A percentile compares a stretch with the other conserved stretches of the same genome.
Conservation (phyloP, 805 yeast genomes). For the Candida vartiovaarae region DNA sequence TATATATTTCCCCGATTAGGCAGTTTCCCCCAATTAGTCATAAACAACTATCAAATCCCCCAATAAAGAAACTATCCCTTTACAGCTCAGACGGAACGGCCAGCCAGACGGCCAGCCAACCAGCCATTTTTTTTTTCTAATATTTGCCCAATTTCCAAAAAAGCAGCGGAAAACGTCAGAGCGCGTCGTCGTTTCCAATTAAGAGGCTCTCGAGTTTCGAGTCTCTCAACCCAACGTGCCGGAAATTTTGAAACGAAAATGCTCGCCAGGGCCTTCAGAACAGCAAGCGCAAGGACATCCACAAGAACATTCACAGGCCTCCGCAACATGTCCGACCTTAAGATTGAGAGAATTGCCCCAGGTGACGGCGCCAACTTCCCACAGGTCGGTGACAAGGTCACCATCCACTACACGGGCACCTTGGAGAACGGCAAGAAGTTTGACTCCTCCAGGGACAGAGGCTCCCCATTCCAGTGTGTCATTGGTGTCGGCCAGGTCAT, state of each 20-base stretch:
- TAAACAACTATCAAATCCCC: too few relatives aligned
- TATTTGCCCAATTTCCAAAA: too few relatives aligned
- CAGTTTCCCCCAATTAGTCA: too few relatives aligned
- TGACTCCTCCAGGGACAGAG: conserved; percentile 93
- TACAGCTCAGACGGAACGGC: too few relatives aligned
- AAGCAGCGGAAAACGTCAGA: too few relatives aligned
- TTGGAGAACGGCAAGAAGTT: conserved; percentile 93
- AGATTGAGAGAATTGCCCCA: conserved; percentile 25
- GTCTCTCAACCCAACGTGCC: not conserved
- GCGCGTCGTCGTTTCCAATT: too few relatives aligned
- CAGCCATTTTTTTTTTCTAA: too few relatives aligned
- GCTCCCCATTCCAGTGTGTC: conserved; percentile 87
- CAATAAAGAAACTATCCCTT: too few relatives aligned
- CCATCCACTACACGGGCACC: conserved; percentile 95
- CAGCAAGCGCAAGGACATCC: not conserved
- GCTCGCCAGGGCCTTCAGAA: conserved; percentile 11
- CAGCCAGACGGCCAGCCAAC: too few relatives aligned
- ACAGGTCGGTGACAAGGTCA: conserved; percentile 76
- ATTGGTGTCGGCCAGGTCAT: conserved; percentile 97
- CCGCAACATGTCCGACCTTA: conserved; percentile 23
- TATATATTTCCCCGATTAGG: too few relatives aligned
- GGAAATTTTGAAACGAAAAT: conserved; percentile 1
- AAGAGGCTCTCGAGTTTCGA: too few relatives aligned
- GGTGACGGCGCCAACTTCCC: conserved; percentile 88
- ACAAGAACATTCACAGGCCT: conserved; percentile 15